Evolutionary conservation across 1,139 yeast genomes (phyloP), one percentile per base, ranked within the genome.

Genomic region (Meyerozyma sp.): DNA sequence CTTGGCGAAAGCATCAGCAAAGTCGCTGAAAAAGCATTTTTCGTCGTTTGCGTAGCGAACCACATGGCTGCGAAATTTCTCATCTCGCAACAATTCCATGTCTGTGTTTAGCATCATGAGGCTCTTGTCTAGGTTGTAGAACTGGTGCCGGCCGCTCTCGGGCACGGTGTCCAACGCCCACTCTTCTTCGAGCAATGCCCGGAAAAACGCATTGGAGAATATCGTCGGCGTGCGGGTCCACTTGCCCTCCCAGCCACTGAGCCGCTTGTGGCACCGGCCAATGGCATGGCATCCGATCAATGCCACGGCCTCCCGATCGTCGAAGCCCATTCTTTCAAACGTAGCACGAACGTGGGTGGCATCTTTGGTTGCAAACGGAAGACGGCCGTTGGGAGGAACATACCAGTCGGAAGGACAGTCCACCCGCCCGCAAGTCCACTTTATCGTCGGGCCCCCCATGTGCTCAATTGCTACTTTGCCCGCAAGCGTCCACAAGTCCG

Each of bases 31-130:
- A 59, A 80, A 82, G 45, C 58, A 56, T 3, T 65, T 68, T 58
- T 77, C 72, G 58, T 81, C 82, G 28, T 64, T 62, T 35, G 84
- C 84, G 57, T 80, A 82, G 45, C 62, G 58, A 52, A 72, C 74
- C 16, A 77, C 84, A 70, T 75, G 79, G 41, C 65, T 57, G 40
- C 62, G 62, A 62, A 77, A 80, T 35, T 58, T 59, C 11, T 71
- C 59, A 59, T 82, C 86, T 43, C 64, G 55, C 42, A 77, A 61
- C 42, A 82, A 65, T 36, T 77, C 74, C 71, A 77, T 68, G 56
- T 82, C 89, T 4, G 86, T 73, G 23, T 84, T 84, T 42, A 82
- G 67, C 85, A 81, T 81, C 84, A 82, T 82, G 56, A 82, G 68
- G 13, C 57, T 67, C 51, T 57, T 57, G 45, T 68, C 68, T 2